phyloP scores from a whole-genome alignment of 768 basidiomycete genomes.

The Rickenella mellea region DNA sequence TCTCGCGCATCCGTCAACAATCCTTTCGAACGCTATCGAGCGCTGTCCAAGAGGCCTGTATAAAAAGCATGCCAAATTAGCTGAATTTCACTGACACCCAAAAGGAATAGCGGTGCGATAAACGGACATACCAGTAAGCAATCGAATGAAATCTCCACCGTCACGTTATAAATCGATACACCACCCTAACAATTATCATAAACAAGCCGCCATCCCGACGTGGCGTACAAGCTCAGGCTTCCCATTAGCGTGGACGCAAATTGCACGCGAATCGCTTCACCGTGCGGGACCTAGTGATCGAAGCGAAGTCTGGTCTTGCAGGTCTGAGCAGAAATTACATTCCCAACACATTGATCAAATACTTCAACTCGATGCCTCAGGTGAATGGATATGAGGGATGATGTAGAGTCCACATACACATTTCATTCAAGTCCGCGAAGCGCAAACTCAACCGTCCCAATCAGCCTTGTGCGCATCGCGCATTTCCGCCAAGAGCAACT shows the following conservation, averaged over 20 bases:
- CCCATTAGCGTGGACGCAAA: conserved; percentile 84
- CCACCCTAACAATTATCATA: conserved; percentile 95
- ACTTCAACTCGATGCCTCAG: conserved; percentile 26
- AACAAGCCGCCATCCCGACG: conserved; percentile 70
- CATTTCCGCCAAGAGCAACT: too few relatives aligned
- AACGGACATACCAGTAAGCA: conserved; percentile 68
- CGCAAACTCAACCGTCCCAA: conserved; percentile 95
- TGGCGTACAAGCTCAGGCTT: conserved; percentile 90
- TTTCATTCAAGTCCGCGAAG: conserved; percentile 97
- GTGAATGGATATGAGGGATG: not conserved
- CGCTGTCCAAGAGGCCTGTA: conserved; percentile 75
- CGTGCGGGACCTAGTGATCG: conserved; percentile 77
- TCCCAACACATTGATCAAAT: conserved; percentile 96
- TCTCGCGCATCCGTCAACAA: conserved; percentile 83
- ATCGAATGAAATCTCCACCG: conserved; percentile 88
- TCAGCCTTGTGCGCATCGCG: conserved; percentile 77
- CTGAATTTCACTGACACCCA: too few relatives aligned
- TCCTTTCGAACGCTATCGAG: conserved; percentile 86
- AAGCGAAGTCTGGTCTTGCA: not conserved
- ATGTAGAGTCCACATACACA: conserved; percentile 50
- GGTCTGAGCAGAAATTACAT: conserved; percentile 45
- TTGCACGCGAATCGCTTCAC: conserved; percentile 95
- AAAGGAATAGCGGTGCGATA: not conserved
- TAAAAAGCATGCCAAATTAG: not conserved
- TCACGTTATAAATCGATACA: conserved; percentile 96